A percentile compares a stretch with the other conserved stretches of the same genome.
Evolutionary conservation across 2,329 filamentous ascomycete species (phyloP).

Genomic region (Colletotrichum sp.): DNA sequence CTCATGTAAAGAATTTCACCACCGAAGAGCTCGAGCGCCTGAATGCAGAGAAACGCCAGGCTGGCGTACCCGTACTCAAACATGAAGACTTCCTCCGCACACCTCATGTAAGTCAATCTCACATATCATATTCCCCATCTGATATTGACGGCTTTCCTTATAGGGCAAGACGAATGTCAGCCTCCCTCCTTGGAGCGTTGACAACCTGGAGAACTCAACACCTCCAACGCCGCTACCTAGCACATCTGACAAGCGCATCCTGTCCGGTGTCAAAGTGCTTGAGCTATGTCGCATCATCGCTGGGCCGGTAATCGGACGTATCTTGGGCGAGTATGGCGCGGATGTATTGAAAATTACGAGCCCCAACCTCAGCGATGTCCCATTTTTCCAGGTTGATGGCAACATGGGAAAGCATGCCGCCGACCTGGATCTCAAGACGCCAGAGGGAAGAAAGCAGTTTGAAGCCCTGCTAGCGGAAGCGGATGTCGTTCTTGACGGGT

Average conservation of each 20-base stretch:
- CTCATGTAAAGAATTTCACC: slow-evolving; percentile 59
- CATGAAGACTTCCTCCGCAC: slow-evolving; percentile 64
- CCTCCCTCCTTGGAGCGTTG: slow-evolving; percentile 54
- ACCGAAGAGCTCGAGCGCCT: slow-evolving; percentile 61
- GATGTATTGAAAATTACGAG: slow-evolving; percentile 76
- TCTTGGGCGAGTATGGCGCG: slow-evolving; percentile 77
- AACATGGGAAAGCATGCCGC: slow-evolving; percentile 74
- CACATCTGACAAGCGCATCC: slow-evolving; percentile 30
- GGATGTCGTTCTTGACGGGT: slow-evolving; percentile 72
- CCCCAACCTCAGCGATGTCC: slow-evolving; percentile 70
- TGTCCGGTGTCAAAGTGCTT: slow-evolving; percentile 72
- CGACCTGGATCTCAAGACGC: slow-evolving; percentile 66
- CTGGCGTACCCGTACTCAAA: slow-evolving; percentile 64
- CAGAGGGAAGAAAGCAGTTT: slow-evolving; percentile 58
- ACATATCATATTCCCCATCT: background rate
- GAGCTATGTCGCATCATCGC: slow-evolving; percentile 80
- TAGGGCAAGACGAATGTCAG: slow-evolving; percentile 50
- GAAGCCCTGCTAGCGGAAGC: slow-evolving; percentile 64
- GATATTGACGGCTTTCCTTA: slow-evolving; percentile 28
- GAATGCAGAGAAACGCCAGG: slow-evolving; percentile 62
- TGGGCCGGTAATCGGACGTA: slow-evolving; percentile 73
- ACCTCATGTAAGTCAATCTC: slow-evolving; percentile 37
- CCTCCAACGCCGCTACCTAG: slow-evolving; percentile 46
- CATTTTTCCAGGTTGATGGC: slow-evolving; percentile 75
- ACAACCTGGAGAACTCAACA: slow-evolving; percentile 54